Percentiles rank a stretch among this genome's conserved stretches.
Evolutionary conservation across 331 rosid species (phyloP).

Genomic region (Malus hybrid): DNA sequence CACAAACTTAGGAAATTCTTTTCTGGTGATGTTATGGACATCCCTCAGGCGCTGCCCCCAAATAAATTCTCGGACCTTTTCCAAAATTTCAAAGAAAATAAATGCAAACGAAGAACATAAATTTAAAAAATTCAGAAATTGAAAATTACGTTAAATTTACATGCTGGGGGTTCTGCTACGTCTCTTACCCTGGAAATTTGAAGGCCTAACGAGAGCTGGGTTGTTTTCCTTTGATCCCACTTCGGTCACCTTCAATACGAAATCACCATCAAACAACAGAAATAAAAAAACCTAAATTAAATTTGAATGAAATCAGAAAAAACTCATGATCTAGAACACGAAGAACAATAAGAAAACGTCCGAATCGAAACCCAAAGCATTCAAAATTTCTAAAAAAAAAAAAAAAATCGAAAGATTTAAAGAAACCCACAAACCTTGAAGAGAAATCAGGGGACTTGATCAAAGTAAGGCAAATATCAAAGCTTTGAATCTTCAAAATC

Average conservation of each 20-base stretch:
- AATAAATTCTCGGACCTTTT: constrained; percentile 28
- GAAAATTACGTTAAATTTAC: not conserved
- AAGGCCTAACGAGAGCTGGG: constrained; percentile 12
- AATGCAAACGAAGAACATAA: not conserved
- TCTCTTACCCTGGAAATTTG: constrained; percentile 22
- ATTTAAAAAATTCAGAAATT: not conserved
- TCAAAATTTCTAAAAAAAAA: not conserved
- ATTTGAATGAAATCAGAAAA: not conserved
- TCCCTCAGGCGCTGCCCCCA: constrained; percentile 15
- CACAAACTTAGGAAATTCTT: constrained; percentile 19
- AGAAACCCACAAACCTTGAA: not conserved
- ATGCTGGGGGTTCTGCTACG: not conserved
- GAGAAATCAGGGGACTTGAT: not conserved
- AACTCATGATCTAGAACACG: constrained; percentile 9
- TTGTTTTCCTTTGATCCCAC: constrained; percentile 35
- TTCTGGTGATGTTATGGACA: constrained; percentile 25
- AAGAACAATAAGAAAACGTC: not conserved
- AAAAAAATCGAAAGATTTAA: not conserved
- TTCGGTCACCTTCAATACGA: not conserved
- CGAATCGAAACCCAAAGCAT: constrained; percentile 9
- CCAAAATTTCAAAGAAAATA: not conserved
- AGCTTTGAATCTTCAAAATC: not conserved
- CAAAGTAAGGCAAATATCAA: not conserved
- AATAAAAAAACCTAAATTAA: not conserved
- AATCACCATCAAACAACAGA: not conserved